Base-by-base conservation (phyloP, 2,329 filamentous ascomycete species). In the Fusarium sp. region DNA sequence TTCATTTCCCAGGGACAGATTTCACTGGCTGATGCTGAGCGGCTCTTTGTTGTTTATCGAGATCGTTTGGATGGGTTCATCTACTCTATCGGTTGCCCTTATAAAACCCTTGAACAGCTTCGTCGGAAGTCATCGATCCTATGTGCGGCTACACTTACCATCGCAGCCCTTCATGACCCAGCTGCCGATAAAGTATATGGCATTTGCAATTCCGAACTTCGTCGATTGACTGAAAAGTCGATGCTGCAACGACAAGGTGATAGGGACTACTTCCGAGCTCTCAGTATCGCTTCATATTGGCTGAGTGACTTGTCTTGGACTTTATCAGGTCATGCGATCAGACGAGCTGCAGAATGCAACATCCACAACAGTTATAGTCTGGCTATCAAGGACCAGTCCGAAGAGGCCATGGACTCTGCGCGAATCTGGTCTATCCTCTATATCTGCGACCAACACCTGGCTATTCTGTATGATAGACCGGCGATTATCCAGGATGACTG, bases 271-370 rank as follows among this genome's bases (percentile, higher is more conserved):
- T 84, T 91, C 27, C 84, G 88, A 5, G 89, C 87, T 7, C 83
- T 91, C 41, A 89, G 87, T 45, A 85, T 91, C 8, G 89, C 87
- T 1, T 86, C 88, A 0, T 91, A 90, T 72, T 91, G 89, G 89
- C 29, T 69, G 0, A 88, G 87, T 5, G 89, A 91, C 62, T 80
- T 90, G 15, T 89, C 87, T 3, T 90, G 89, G 87, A 90, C 88
- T 63, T 80, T 91, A 0, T 89, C 87, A 0, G 89, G 89, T 0
- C 82, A 85, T 58, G 86, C 85, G 0, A 85, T 86, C 15, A 81
- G 86, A 3, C 78, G 85, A 12, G 86, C 86, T 0, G 84, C 83
- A n/a, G 85, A 87, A 62, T 80, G 84, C 46, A 85, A 85, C 61
- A 75, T 86, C 1, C 81, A 83, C 41, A 82, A 79, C 51, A 84